These are phyloP conservation scores for Chlamydomonas eustigma DNA, from an alignment of 139 green algal species.

Conservation along the genomic window DNA sequence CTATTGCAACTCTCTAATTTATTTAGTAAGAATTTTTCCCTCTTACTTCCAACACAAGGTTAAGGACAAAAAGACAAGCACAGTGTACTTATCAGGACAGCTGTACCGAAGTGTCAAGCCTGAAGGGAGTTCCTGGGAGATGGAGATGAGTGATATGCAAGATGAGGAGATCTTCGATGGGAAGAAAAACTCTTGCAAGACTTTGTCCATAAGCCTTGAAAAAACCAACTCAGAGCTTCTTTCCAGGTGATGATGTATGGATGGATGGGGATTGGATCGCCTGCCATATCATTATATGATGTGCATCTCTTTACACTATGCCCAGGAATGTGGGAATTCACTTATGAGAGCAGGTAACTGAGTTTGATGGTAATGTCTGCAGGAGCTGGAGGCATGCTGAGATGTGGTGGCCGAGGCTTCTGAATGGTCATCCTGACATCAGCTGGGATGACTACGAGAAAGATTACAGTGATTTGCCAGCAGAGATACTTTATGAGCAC, in stretches of 20 bases:
- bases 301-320: too few relatives aligned
- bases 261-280: background rate
- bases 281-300: too few relatives aligned
- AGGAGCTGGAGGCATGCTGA: slow-evolving; percentile 10
- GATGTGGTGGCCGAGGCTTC: slow-evolving; percentile 6
- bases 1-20: too few relatives aligned
- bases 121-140: background rate
- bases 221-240: too few relatives aligned
- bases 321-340: too few relatives aligned
- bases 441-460: slow-evolving; percentile 16
- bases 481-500: background rate
- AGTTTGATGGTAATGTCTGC: background rate
- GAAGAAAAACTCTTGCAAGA: too few relatives aligned
- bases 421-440: slow-evolving; percentile 6
- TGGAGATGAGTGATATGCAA: background rate
- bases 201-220: too few relatives aligned
- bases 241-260: too few relatives aligned
- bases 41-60: too few relatives aligned
- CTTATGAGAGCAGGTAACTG: too few relatives aligned
- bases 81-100: background rate
- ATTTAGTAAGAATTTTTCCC: too few relatives aligned
- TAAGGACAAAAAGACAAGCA: background rate
- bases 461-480: slow-evolving; percentile 13
- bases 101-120: background rate
- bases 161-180: too few relatives aligned